These are phyloP conservation scores for Salvia rosmarinus DNA, from an alignment of 257 asterid species.

Conservation along the genomic window DNA sequence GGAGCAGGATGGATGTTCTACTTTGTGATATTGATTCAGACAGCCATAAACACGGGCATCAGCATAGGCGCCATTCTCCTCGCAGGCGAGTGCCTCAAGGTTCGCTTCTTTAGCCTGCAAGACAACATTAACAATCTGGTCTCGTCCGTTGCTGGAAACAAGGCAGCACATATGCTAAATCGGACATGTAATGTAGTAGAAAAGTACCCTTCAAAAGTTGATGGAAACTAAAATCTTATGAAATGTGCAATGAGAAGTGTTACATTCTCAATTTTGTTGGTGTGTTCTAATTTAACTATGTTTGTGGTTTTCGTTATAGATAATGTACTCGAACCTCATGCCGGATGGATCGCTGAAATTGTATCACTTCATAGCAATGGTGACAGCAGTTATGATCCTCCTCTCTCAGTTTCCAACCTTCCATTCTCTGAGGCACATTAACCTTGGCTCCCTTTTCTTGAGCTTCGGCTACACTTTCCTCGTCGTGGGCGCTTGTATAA, in stretches of 20 bases:
- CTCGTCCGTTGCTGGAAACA: too few relatives aligned
- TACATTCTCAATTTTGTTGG: slow-evolving; percentile 10
- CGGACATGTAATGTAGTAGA: too few relatives aligned
- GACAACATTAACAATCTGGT: not conserved
- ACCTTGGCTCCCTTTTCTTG: slow-evolving; percentile 72
- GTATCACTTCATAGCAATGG: slow-evolving; percentile 92
- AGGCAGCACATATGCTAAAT: too few relatives aligned
- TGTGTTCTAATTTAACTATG: not conserved
- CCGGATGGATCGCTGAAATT: slow-evolving; percentile 76
- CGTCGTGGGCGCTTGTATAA: slow-evolving; percentile 84
- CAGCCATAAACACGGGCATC: slow-evolving; percentile 90
- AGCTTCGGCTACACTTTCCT: slow-evolving; percentile 86
- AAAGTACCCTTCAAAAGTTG: too few relatives aligned
- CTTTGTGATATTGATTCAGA: slow-evolving; percentile 87
- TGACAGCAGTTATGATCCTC: slow-evolving; percentile 75
- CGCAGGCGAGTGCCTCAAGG: slow-evolving; percentile 96
- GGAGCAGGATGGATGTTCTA: slow-evolving; percentile 97
- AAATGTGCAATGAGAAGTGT: not conserved
- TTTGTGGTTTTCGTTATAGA: slow-evolving; percentile 42
- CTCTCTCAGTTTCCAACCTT: slow-evolving; percentile 93
- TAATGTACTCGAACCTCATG: slow-evolving; percentile 76
- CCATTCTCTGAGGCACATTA: slow-evolving; percentile 97
- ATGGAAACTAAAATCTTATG: too few relatives aligned
- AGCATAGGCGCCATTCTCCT: slow-evolving; percentile 86
- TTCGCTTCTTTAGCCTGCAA: slow-evolving; percentile 25